These are phyloP conservation scores for Fusarium chlamydosporum DNA, from an alignment of 2,329 filamentous ascomycete species.

Conservation along the genomic window DNA sequence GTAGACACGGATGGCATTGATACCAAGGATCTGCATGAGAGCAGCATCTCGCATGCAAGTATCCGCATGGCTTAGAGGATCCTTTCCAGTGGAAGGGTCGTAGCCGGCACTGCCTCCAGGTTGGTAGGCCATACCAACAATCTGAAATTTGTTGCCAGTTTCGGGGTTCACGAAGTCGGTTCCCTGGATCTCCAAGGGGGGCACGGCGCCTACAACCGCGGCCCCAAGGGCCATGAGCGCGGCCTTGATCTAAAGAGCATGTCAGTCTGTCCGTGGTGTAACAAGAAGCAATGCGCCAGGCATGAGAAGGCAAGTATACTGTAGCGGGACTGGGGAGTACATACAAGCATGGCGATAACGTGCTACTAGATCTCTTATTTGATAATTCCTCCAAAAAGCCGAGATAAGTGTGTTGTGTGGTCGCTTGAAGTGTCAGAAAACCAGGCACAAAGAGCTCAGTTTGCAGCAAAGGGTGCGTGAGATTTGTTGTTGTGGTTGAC, in stretches of 20 bases:
- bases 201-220: constrained; percentile 68
- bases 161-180: constrained; percentile 72
- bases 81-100: constrained; percentile 66
- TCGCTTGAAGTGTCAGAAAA: constrained; percentile 9
- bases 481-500: constrained; percentile 19
- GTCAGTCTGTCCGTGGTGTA: constrained; percentile 37
- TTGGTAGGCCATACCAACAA: constrained; percentile 78
- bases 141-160: constrained; percentile 73
- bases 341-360: constrained; percentile 49
- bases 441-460: constrained; percentile 19
- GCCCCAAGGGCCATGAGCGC: constrained; percentile 68
- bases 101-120: constrained; percentile 75
- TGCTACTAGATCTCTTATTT: constrained; percentile 15
- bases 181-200: constrained; percentile 69
- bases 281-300: constrained; percentile 2
- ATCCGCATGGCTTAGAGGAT: constrained; percentile 71
- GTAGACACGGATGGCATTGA: constrained; percentile 79
- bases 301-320: neutral
- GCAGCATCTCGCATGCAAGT: constrained; percentile 75
- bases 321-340: constrained; percentile 19
- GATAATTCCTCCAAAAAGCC: constrained; percentile 21
- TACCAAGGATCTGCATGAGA: constrained; percentile 73
- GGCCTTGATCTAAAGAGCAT: constrained; percentile 54
- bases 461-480: constrained; percentile 16
- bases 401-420: constrained; percentile 16